A percentile compares a stretch with the other conserved stretches of the same genome.
Conservation (phyloP, 2,329 filamentous ascomycete genomes). For the Trichoderma koningii region DNA sequence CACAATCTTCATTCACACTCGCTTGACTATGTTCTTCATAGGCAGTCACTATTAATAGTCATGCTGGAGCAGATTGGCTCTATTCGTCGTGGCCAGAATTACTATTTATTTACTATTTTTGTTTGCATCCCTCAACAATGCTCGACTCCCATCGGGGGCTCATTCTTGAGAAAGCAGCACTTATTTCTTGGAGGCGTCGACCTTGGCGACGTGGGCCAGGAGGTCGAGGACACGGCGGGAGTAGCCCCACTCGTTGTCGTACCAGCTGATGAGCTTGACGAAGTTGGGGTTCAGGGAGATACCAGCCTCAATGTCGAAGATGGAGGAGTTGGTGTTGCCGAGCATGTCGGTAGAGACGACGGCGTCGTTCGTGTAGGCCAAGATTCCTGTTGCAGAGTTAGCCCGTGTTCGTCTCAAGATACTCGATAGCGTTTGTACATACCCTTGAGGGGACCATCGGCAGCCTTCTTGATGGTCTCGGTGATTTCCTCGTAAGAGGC, state of each 20-base stretch:
- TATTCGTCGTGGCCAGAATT: conserved; percentile 4
- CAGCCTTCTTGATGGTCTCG: conserved; percentile 81
- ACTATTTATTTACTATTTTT: conserved; percentile 31
- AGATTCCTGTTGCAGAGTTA: conserved; percentile 62
- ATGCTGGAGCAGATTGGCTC: neutral
- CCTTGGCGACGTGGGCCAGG: conserved; percentile 75
- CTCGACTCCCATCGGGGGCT: neutral
- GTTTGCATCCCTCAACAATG: conserved; percentile 28
- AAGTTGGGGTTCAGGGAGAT: conserved; percentile 99
- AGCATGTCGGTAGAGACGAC: conserved; percentile 92
- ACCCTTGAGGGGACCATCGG: conserved; percentile 85
- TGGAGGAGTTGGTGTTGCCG: conserved; percentile 91
- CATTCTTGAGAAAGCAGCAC: conserved; percentile 9
- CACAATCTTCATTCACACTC: too few species aligned
- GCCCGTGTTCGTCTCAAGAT: neutral
- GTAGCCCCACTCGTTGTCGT: conserved; percentile 99
- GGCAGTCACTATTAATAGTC: too few species aligned
- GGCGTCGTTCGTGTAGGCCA: conserved; percentile 96
- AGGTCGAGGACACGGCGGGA: conserved; percentile 91
- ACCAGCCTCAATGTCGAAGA: conserved; percentile 99
- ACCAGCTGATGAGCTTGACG: conserved; percentile 97
- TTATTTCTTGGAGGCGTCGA: conserved; percentile 61
- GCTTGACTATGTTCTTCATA: too few species aligned
- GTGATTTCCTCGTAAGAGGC: conserved; percentile 93
- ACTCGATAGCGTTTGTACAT: conserved; percentile 40